A percentile compares a stretch with the other conserved stretches of the same genome.
Conservation (phyloP, 768 basidiomycete species). For the Tricholoma furcatifolium region DNA sequence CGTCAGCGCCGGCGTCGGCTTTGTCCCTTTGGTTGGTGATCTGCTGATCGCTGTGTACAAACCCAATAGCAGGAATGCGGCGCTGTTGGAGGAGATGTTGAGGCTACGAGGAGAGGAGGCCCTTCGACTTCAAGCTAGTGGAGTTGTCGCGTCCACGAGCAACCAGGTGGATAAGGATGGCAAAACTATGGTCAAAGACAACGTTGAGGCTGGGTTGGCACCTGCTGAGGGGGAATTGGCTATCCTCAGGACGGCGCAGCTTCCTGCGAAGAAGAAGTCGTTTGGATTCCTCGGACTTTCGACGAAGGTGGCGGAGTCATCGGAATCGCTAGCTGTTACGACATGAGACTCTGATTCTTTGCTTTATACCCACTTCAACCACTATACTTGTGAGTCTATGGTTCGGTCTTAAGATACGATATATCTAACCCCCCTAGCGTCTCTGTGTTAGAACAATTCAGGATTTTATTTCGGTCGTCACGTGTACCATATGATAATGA, state of each 20-base stretch:
- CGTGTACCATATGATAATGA: too few species aligned
- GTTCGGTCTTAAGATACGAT: too few species aligned
- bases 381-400: too few species aligned
- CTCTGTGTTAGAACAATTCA: too few species aligned
- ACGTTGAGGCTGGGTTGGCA: conserved; percentile 51
- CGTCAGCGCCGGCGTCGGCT: conserved; percentile 62
- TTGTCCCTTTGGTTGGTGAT: conserved; percentile 75
- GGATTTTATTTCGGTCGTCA: too few species aligned
- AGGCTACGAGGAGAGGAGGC: conserved; percentile 75
- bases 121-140: conserved; percentile 46
- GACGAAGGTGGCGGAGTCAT: too few species aligned
- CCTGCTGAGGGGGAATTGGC: too few species aligned
- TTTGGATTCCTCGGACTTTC: conserved; percentile 6
- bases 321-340: too few species aligned
- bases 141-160: conserved; percentile 14
- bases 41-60: conserved; percentile 76
- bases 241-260: too few species aligned
- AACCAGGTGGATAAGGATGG: conserved; percentile 11
- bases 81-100: conserved; percentile 81
- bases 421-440: too few species aligned
- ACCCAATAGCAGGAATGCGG: conserved; percentile 88
- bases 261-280: conserved; percentile 12
- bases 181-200: conserved; percentile 28
- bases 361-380: too few species aligned
- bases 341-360: too few species aligned